Evolutionary conservation across 2,329 filamentous ascomycete species (phyloP).

Genomic region (Cladorrhinum sp.): DNA sequence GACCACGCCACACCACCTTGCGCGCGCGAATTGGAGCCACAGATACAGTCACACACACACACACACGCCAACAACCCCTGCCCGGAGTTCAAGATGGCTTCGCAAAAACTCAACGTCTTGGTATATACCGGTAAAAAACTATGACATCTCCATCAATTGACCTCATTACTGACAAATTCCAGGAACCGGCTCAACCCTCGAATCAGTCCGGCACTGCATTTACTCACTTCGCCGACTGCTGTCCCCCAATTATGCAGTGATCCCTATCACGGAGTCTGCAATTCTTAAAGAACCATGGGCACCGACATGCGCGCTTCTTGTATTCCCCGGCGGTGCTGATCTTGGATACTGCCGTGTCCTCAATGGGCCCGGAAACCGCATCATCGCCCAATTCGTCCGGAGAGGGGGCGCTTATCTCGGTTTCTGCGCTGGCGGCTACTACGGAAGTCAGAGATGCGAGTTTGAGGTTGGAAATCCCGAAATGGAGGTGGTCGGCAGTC

Average conservation of each 20-base stretch:
- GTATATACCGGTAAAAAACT: slow-evolving; percentile 76
- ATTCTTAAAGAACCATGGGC: slow-evolving; percentile 91
- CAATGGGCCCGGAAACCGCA: slow-evolving; percentile 82
- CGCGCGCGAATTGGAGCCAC: background rate
- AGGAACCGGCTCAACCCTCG: slow-evolving; percentile 82
- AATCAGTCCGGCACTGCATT: slow-evolving; percentile 86
- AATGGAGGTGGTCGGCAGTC: slow-evolving; percentile 79
- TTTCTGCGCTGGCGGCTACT: slow-evolving; percentile 93
- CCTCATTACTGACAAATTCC: slow-evolving; percentile 21
- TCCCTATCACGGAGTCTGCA: slow-evolving; percentile 72
- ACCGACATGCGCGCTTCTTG: slow-evolving; percentile 79
- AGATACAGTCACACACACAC: slow-evolving; percentile 9
- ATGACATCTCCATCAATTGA: background rate
- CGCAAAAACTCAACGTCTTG: slow-evolving; percentile 71
- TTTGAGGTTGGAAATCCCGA: slow-evolving; percentile 82
- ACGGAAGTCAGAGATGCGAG: slow-evolving; percentile 76
- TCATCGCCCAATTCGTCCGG: slow-evolving; percentile 81
- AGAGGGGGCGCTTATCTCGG: slow-evolving; percentile 83
- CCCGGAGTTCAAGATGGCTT: slow-evolving; percentile 15
- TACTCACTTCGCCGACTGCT: slow-evolving; percentile 82
- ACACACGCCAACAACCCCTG: slow-evolving; percentile 3
- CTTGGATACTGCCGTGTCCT: slow-evolving; percentile 83
- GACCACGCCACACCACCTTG: slow-evolving; percentile 8
- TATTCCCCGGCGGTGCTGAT: slow-evolving; percentile 93
- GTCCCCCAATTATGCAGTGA: slow-evolving; percentile 88